phyloP scores from a whole-genome alignment of 1,284 basidiomycete species.

The Ustilago shanxiensis region DNA sequence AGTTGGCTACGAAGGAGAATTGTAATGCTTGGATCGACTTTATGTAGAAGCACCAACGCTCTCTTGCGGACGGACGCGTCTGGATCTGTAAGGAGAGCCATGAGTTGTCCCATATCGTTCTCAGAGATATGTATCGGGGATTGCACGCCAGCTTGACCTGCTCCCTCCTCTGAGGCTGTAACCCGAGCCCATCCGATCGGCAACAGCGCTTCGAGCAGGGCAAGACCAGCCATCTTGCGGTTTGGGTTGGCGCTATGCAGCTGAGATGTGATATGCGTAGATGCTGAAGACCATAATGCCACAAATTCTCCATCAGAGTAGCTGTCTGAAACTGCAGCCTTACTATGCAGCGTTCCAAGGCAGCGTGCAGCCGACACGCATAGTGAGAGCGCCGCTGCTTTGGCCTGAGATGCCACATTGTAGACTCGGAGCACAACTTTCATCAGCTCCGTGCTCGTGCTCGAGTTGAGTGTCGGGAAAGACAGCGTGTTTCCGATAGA shows the following conservation, averaged over 20 bases:
- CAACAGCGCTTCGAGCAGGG: slow-evolving; percentile 32
- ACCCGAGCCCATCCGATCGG: slow-evolving; percentile 33
- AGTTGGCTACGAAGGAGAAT: slow-evolving; percentile 29
- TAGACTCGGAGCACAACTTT: slow-evolving; percentile 32
- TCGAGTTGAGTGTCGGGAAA: background rate
- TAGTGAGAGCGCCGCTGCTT: slow-evolving; percentile 30
- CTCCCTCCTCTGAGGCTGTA: background rate
- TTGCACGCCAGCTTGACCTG: background rate
- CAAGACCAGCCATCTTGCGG: slow-evolving; percentile 29
- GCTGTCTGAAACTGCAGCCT: background rate
- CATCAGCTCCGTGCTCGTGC: slow-evolving; percentile 5
- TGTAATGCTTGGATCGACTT: slow-evolving; percentile 21
- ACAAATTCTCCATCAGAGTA: slow-evolving; percentile 23
- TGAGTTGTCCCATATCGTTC: slow-evolving; percentile 35
- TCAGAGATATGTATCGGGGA: slow-evolving; percentile 31
- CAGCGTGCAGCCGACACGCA: slow-evolving; percentile 40
- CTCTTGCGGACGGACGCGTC: slow-evolving; percentile 30
- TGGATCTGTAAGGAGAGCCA: slow-evolving; percentile 30
- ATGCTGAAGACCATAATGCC: slow-evolving; percentile 29
- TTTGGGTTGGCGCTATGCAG: slow-evolving; percentile 42
- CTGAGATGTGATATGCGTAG: slow-evolving; percentile 34
- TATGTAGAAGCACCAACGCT: slow-evolving; percentile 27
- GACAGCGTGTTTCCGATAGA: background rate
- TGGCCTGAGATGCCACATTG: slow-evolving; percentile 23
- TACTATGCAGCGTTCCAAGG: slow-evolving; percentile 13